Evolutionary conservation across 1,284 basidiomycete species (phyloP).

Genomic region (Afroboletus lepidellus): DNA sequence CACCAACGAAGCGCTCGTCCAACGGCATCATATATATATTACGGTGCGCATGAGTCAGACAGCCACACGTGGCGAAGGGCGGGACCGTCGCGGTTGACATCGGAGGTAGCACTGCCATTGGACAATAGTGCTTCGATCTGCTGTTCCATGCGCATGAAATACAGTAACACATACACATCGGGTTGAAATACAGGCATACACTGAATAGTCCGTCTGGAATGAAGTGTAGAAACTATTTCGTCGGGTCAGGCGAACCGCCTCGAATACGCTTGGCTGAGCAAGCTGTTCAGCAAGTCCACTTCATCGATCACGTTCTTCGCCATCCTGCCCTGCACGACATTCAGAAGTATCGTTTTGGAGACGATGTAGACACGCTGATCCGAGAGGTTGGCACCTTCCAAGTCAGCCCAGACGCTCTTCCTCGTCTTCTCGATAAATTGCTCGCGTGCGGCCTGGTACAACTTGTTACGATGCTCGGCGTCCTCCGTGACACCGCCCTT

Average conservation of each 20-base stretch:
- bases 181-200: too few relatives aligned
- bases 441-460: neutral
- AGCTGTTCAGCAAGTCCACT: neutral
- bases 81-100: too few relatives aligned
- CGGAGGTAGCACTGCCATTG: too few relatives aligned
- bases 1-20: too few relatives aligned
- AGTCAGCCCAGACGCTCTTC: neutral
- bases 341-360: neutral
- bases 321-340: neutral
- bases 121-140: too few relatives aligned
- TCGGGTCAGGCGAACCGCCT: neutral
- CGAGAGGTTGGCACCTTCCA: neutral
- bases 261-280: neutral
- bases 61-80: too few relatives aligned
- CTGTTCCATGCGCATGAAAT: too few relatives aligned
- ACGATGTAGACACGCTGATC: slow-evolving; percentile 2
- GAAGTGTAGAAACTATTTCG: neutral
- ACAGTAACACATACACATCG: neutral
- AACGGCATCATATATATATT: too few relatives aligned
- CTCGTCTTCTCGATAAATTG: slow-evolving; percentile 2
- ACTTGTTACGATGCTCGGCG: neutral
- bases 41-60: too few relatives aligned
- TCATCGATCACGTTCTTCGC: slow-evolving; percentile 7
- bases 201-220: too few relatives aligned
- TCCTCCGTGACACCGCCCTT: neutral